Base-by-base conservation (phyloP, 768 basidiomycete species). In the Rickenella mellea region DNA sequence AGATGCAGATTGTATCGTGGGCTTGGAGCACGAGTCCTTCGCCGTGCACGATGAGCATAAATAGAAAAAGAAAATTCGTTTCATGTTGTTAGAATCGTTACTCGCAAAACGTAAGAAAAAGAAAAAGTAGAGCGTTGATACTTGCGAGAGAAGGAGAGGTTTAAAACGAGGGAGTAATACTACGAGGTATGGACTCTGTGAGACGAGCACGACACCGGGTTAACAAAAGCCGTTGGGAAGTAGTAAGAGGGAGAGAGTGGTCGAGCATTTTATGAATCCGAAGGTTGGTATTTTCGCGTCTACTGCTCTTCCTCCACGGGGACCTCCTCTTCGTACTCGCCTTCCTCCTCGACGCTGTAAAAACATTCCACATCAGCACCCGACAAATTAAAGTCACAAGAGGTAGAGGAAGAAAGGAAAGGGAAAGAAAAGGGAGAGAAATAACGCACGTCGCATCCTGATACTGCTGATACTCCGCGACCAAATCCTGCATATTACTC, bases 401-500 rank as follows among this genome's bases (percentile, higher is more conserved):
- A 32, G n/a, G 54, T 30, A 55, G 4, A 56, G 48, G n/a, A 21
- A 4, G 32, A 15, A 42, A 27, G 9, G 5, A 15, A 14, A 10
- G 28, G 1, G 3, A 4, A 5, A 4, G 3, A 25, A 48, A 4
- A 39, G 24, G 24, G 12, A 31, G 46, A 37, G 19, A 35, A 22
- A 26, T n/a, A 11, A 79, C 86, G 48, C 65, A 90, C 85, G 87
- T 90, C 31, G 88, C 88, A 57, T 91, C 88, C 68, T 91, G 88
- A 68, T 91, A 91, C 65, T 91, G 89, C 61, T 94, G 90, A 68
- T 96, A 97, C 68, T 98, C 94, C 40, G 92, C 90, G 47, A 97
- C 88, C 50, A 98, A 72, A 70, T 97, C 94, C 62, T 96, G 91
- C 91, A 97, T 92, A 78, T 97, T 97, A 50, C 88, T 92, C 68